phyloP scores from a whole-genome alignment of 1,284 basidiomycete species.

The Mycosarcoma mackinlayi region DNA sequence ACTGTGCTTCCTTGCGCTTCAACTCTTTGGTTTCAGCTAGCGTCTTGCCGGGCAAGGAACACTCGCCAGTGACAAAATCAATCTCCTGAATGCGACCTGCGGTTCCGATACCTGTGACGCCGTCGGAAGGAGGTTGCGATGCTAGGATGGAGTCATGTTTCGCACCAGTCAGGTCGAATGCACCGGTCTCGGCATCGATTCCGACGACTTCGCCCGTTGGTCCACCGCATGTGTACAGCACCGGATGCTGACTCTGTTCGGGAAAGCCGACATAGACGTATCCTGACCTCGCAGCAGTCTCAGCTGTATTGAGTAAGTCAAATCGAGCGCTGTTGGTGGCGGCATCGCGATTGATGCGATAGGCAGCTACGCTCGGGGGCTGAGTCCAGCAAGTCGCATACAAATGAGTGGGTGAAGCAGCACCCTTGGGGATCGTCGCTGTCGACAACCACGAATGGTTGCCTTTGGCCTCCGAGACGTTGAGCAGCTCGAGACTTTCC shows the following conservation, averaged over 20 bases:
- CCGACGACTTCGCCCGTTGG: conserved; percentile 69
- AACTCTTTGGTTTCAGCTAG: conserved; percentile 21
- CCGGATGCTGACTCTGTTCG: conserved; percentile 34
- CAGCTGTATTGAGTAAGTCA: conserved; percentile 47
- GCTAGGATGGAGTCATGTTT: conserved; percentile 21
- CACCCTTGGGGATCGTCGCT: conserved; percentile 15
- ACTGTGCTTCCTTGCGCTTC: conserved; percentile 4
- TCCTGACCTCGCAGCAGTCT: conserved; percentile 46
- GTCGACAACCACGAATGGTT: conserved; percentile 56
- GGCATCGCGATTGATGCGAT: conserved; percentile 26
- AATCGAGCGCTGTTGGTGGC: conserved; percentile 8
- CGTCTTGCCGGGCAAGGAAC: conserved; percentile 44
- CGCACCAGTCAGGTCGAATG: conserved; percentile 42
- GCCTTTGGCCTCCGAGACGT: conserved; percentile 39
- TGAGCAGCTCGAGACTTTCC: conserved; percentile 32
- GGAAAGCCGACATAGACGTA: conserved; percentile 50
- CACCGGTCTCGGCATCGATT: conserved; percentile 61
- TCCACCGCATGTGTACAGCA: conserved; percentile 69
- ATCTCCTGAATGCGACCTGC: conserved; percentile 60
- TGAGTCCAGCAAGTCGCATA: conserved; percentile 57
- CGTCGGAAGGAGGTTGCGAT: conserved; percentile 11
- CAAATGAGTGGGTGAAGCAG: conserved; percentile 18
- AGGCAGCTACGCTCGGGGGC: conserved; percentile 49
- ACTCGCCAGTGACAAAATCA: conserved; percentile 55
- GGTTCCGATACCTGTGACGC: conserved; percentile 25